phyloP scores from a whole-genome alignment of 345 rosid species.

The Mercurialis annua region DNA sequence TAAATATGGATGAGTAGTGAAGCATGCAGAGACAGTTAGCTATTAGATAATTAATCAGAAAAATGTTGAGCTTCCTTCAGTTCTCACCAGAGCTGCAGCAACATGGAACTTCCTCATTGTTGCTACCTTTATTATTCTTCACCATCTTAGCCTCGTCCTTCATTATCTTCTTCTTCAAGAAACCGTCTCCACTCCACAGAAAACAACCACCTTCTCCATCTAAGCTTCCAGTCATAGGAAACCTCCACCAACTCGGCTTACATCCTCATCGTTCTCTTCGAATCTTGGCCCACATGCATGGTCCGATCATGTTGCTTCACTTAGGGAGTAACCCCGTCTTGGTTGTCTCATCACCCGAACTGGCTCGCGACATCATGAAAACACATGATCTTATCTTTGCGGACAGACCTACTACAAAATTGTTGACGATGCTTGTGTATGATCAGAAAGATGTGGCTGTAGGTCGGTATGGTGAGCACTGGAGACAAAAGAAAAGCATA shows the following conservation, averaged over 20 bases:
- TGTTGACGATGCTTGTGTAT: constrained; percentile 27
- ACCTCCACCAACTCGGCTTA: constrained; percentile 50
- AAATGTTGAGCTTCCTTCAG: too few relatives aligned
- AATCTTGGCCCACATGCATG: constrained; percentile 38
- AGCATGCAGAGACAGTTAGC: too few relatives aligned
- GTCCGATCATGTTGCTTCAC: constrained; percentile 57
- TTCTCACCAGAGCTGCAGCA: too few relatives aligned
- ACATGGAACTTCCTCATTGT: too few relatives aligned
- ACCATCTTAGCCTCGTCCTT: background rate
- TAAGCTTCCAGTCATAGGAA: constrained; percentile 54
- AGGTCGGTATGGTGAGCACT: constrained; percentile 61
- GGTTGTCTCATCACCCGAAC: constrained; percentile 48
- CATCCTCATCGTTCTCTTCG: constrained; percentile 45
- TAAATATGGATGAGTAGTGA: too few relatives aligned
- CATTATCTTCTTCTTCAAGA: background rate
- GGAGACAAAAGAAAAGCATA: constrained; percentile 60
- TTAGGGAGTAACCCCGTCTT: constrained; percentile 45
- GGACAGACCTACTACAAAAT: constrained; percentile 33
- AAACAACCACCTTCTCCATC: constrained; percentile 44
- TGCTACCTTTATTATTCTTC: too few relatives aligned
- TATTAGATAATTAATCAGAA: too few relatives aligned
- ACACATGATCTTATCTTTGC: constrained; percentile 49
- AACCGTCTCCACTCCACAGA: background rate
- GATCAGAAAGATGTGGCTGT: constrained; percentile 31
- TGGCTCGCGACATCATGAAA: constrained; percentile 47